phyloP scores from a whole-genome alignment of 2,329 filamentous ascomycete genomes.

The Fonsecaea nubica region DNA sequence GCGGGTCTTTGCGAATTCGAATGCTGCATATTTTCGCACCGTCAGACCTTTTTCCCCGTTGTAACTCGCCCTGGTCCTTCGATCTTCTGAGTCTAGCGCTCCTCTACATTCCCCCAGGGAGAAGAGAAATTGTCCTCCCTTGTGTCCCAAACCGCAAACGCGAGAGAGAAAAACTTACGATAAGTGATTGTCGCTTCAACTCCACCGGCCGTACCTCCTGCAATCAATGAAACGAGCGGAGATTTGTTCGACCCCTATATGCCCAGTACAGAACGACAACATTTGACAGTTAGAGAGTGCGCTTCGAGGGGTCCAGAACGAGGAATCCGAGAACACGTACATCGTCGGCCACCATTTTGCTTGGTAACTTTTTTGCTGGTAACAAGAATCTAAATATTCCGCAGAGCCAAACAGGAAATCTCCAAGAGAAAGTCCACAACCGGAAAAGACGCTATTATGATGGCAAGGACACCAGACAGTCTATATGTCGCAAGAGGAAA shows the following conservation, averaged over 20 bases:
- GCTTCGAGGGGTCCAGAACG: background rate
- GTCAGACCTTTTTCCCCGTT: background rate
- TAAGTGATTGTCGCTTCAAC: constrained; percentile 59
- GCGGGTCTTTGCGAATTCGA: constrained; percentile 72
- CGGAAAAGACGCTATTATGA: background rate
- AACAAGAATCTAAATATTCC: background rate
- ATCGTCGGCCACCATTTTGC: constrained; percentile 28
- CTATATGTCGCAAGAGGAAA: background rate
- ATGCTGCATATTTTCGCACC: constrained; percentile 48
- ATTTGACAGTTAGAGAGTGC: background rate
- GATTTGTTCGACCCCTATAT: constrained; percentile 32
- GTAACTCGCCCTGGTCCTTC: too few species aligned
- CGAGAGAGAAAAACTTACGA: constrained; percentile 26
- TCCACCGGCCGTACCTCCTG: constrained; percentile 61
- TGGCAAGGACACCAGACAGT: background rate
- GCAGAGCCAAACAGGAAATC: background rate
- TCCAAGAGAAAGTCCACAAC: background rate
- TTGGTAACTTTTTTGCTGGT: background rate
- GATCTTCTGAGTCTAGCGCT: too few species aligned
- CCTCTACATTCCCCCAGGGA: background rate
- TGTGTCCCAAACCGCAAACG: background rate
- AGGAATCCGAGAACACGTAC: constrained; percentile 14
- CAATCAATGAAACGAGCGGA: constrained; percentile 55
- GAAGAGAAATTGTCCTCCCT: background rate
- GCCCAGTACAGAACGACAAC: background rate